These are phyloP conservation scores for Artemisia tridentata DNA, from an alignment of 129 eudicot species.

Conservation along the genomic window DNA sequence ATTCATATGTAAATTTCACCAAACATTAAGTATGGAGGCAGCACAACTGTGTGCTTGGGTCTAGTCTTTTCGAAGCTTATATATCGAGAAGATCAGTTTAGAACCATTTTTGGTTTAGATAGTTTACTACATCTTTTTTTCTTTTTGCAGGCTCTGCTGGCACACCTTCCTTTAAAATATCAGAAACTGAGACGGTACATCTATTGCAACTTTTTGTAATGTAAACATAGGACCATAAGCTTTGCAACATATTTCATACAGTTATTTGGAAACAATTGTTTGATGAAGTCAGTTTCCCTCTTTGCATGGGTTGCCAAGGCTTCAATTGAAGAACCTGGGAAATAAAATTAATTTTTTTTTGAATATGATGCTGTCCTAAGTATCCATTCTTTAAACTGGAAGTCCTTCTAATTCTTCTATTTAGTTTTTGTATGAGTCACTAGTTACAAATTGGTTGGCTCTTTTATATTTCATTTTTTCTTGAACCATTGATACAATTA, in stretches of 20 bases:
- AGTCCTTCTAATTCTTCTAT: too few species aligned
- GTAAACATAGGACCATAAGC: conserved; percentile 4
- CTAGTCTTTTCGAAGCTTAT: not conserved
- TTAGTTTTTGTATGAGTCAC: too few species aligned
- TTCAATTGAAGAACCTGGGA: not conserved
- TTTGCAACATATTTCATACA: not conserved
- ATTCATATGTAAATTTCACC: conserved; percentile 6
- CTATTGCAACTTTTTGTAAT: conserved; percentile 17
- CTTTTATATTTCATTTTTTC: too few species aligned
- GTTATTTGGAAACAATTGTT: not conserved
- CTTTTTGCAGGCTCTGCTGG: conserved; percentile 62
- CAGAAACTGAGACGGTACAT: conserved; percentile 69
- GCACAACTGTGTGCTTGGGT: not conserved
- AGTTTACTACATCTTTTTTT: conserved; percentile 16
- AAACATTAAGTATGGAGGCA: conserved; percentile 5
- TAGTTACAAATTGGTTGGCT: too few species aligned
- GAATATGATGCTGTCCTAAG: too few species aligned
- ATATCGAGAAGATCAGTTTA: not conserved
- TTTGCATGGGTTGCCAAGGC: conserved; percentile 9
- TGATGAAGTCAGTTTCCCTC: not conserved
- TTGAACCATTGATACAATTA: too few species aligned
- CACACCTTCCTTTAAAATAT: conserved; percentile 78
- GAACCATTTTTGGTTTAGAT: conserved; percentile 9
- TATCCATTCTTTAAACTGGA: too few species aligned
- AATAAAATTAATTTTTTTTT: too few species aligned